These are phyloP conservation scores for Botrytis hyacinthi DNA, from an alignment of 2,329 filamentous ascomycete genomes.

Conservation along the genomic window DNA sequence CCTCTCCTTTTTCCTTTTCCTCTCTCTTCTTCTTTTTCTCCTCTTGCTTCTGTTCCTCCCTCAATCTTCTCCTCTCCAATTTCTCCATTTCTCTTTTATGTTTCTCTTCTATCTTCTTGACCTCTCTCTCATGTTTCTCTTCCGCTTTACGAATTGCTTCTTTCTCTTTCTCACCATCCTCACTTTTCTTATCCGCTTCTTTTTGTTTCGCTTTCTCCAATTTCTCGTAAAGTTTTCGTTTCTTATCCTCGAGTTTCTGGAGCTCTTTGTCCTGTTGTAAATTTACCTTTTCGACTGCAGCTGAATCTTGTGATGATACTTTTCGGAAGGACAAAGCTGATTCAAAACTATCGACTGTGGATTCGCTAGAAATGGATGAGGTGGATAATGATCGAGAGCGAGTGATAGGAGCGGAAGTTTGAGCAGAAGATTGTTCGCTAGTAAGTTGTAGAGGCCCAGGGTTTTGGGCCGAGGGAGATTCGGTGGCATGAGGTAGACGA, in stretches of 20 bases:
- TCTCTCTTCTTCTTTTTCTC: conserved; percentile 49
- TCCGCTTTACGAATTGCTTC: conserved; percentile 54
- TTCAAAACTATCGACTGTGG: conserved; percentile 50
- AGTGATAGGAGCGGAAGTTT: conserved; percentile 30
- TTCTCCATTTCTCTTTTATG: conserved; percentile 63
- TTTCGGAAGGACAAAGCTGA: conserved; percentile 43
- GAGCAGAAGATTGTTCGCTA: conserved; percentile 25
- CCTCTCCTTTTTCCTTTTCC: conserved; percentile 55
- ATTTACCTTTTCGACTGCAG: conserved; percentile 31
- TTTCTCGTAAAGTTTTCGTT: conserved; percentile 61
- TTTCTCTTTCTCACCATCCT: conserved; percentile 51
- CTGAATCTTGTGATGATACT: conserved; percentile 44
- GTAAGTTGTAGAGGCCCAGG: conserved; percentile 35
- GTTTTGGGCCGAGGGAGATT: conserved; percentile 32
- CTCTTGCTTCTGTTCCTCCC: conserved; percentile 60
- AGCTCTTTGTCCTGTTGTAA: conserved; percentile 61
- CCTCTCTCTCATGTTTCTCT: conserved; percentile 61
- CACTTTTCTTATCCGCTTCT: conserved; percentile 43
- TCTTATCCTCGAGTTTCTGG: conserved; percentile 59
- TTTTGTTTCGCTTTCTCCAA: conserved; percentile 55
- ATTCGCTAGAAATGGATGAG: conserved; percentile 42
- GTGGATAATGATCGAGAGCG: conserved; percentile 27
- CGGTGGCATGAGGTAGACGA: conserved; percentile 35
- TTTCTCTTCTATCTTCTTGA: conserved; percentile 65
- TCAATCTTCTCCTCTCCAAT: conserved; percentile 60